Percentiles rank a stretch among this genome's conserved stretches.
These are phyloP conservation scores for Daldinia loculata DNA, from an alignment of 495 filamentous ascomycete species.

Conservation along the genomic window DNA sequence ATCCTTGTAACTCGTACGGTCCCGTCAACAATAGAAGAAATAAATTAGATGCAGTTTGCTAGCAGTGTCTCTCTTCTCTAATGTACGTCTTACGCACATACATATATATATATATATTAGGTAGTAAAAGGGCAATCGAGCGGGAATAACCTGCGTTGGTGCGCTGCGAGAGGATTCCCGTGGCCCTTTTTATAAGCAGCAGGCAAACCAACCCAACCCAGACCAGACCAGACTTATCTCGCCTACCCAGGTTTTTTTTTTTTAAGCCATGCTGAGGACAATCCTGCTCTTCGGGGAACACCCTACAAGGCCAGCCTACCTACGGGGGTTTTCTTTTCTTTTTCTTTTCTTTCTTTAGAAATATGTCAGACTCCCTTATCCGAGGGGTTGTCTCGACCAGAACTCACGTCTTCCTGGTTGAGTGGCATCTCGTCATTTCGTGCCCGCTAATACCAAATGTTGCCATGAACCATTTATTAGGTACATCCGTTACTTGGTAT, in stretches of 20 bases:
- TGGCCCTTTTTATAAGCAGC: conserved; percentile 33
- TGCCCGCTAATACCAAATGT: conserved; percentile 14
- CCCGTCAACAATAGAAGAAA: background rate
- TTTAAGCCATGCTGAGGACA: conserved; percentile 17
- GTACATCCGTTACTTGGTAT: background rate
- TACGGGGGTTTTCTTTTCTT: background rate
- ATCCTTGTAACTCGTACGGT: conserved; percentile 11
- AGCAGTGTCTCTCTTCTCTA: background rate
- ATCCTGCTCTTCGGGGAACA: conserved; percentile 4
- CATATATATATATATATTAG: background rate
- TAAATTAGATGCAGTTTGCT: background rate
- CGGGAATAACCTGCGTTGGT: conserved; percentile 19
- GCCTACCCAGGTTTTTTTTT: background rate
- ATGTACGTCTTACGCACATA: conserved; percentile 24
- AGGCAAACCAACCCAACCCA: background rate
- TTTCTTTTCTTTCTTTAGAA: conserved; percentile 10
- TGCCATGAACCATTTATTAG: conserved; percentile 9
- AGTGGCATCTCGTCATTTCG: conserved; percentile 28
- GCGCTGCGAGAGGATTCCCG: conserved; percentile 11
- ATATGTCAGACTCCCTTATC: conserved; percentile 29
- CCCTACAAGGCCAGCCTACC: background rate
- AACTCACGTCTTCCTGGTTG: conserved; percentile 27
- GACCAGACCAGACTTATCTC: conserved; percentile 1
- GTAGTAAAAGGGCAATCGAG: conserved; percentile 1
- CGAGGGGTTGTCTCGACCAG: conserved; percentile 34